These are phyloP conservation scores for Epichloe baconii DNA, from an alignment of 2,329 filamentous ascomycete species.

Conservation along the genomic window DNA sequence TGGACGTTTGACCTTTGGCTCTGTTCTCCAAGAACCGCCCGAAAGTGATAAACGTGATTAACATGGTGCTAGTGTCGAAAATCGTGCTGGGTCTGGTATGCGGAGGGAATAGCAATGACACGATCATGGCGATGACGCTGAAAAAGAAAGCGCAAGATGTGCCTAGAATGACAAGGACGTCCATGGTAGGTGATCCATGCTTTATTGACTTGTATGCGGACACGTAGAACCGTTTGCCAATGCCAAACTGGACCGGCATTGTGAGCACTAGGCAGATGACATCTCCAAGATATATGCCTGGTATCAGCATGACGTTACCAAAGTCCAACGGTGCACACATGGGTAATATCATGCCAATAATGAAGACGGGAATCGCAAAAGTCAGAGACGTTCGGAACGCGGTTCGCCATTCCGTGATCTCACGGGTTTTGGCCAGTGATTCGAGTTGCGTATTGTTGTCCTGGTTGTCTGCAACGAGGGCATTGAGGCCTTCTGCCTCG, in stretches of 20 bases:
- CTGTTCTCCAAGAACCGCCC: slow-evolving; percentile 87
- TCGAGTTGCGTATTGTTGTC: slow-evolving; percentile 96
- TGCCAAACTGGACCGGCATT: slow-evolving; percentile 89
- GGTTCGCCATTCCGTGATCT: slow-evolving; percentile 83
- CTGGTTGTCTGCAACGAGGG: slow-evolving; percentile 76
- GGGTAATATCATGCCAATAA: slow-evolving; percentile 87
- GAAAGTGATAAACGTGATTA: slow-evolving; percentile 88
- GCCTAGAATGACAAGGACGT: slow-evolving; percentile 85
- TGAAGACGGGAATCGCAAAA: slow-evolving; percentile 82
- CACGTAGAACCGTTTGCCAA: slow-evolving; percentile 85
- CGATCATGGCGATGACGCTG: slow-evolving; percentile 73
- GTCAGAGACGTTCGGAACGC: slow-evolving; percentile 65
- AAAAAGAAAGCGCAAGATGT: slow-evolving; percentile 96
- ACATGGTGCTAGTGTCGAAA: slow-evolving; percentile 96
- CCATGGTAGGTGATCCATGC: slow-evolving; percentile 91
- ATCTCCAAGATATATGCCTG: slow-evolving; percentile 80
- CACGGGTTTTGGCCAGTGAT: slow-evolving; percentile 88
- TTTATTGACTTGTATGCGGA: slow-evolving; percentile 89
- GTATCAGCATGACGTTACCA: slow-evolving; percentile 50
- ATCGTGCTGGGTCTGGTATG: slow-evolving; percentile 76
- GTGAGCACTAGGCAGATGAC: slow-evolving; percentile 73
- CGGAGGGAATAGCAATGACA: slow-evolving; percentile 62
- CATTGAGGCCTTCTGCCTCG: slow-evolving; percentile 76
- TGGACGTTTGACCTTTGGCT: slow-evolving; percentile 92
- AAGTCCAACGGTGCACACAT: slow-evolving; percentile 79